These are phyloP conservation scores for Carex arenaria DNA, from an alignment of 202 grass and related monocot genomes.

Conservation along the genomic window DNA sequence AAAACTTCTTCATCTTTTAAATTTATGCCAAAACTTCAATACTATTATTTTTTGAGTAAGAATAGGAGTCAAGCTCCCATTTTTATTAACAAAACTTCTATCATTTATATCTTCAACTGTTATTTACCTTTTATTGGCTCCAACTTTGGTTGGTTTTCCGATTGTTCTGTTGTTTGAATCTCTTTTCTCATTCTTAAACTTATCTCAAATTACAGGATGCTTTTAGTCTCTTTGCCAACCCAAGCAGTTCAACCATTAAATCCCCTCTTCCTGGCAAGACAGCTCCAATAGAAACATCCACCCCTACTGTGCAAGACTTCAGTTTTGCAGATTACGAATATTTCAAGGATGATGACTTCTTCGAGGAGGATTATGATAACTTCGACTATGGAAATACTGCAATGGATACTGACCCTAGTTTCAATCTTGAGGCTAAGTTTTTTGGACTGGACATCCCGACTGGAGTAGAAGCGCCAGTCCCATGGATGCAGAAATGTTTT, in stretches of 20 bases:
- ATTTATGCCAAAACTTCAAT: not conserved
- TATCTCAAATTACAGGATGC: constrained; percentile 30
- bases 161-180: constrained; percentile 18
- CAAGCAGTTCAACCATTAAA: constrained; percentile 23
- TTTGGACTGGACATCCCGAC: constrained; percentile 41
- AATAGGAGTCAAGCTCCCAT: too few species aligned
- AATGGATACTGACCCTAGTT: constrained; percentile 30
- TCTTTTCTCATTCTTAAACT: not conserved
- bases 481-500: constrained; percentile 38
- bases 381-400: constrained; percentile 25
- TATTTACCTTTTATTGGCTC: not conserved
- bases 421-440: constrained; percentile 48
- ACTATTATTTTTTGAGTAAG: too few species aligned
- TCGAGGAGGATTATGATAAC: constrained; percentile 53
- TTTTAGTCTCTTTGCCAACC: constrained; percentile 31
- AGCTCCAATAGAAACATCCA: not conserved
- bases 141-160: not conserved
- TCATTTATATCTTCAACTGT: not conserved
- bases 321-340: constrained; percentile 19
- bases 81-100: not conserved
- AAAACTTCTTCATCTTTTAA: not conserved
- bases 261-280: not conserved
- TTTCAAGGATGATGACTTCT: constrained; percentile 34
- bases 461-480: constrained; percentile 34
- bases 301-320: constrained; percentile 16